Conservation (phyloP, 768 basidiomycete species). For the Trametopsis cervina region DNA sequence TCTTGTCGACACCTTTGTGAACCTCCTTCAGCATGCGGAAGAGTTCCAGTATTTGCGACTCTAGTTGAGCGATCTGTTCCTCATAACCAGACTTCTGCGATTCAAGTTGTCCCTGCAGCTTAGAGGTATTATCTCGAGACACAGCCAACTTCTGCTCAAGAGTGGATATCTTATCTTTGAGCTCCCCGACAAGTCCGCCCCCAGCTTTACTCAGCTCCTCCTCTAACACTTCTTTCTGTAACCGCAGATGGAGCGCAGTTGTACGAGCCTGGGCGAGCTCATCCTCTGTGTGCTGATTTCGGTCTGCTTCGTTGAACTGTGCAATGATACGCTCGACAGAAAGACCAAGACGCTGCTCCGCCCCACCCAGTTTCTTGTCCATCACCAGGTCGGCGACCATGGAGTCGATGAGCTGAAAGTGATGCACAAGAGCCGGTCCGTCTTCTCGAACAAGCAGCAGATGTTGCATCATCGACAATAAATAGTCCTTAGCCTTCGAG, state of each 20-base stretch:
- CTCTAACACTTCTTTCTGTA: conserved; percentile 80
- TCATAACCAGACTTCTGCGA: conserved; percentile 76
- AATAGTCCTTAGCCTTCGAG: conserved; percentile 73
- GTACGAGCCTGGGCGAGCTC: conserved; percentile 67
- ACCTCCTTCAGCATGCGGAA: conserved; percentile 91
- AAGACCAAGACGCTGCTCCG: conserved; percentile 79
- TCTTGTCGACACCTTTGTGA: conserved; percentile 66
- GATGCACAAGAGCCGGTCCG: conserved; percentile 74
- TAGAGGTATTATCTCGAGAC: conserved; percentile 73
- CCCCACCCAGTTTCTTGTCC: conserved; percentile 82
- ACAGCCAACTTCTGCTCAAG: conserved; percentile 71
- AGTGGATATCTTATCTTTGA: conserved; percentile 63
- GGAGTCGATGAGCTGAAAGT: conserved; percentile 88
- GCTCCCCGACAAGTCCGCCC: conserved; percentile 77
- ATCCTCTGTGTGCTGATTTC: conserved; percentile 69
- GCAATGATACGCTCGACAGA: conserved; percentile 86
- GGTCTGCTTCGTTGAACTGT: conserved; percentile 86
- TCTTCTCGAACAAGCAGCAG: conserved; percentile 87
- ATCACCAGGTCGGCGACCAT: conserved; percentile 87
- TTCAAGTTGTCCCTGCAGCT: conserved; percentile 71
- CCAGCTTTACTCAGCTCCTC: conserved; percentile 75
- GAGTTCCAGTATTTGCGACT: conserved; percentile 87
- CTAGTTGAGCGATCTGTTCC: conserved; percentile 81
- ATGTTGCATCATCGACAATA: conserved; percentile 93
- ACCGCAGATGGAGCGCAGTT: conserved; percentile 53